Evolutionary conservation across 768 basidiomycete genomes (phyloP).

Genomic region (Xerocomellus dryophilus): DNA sequence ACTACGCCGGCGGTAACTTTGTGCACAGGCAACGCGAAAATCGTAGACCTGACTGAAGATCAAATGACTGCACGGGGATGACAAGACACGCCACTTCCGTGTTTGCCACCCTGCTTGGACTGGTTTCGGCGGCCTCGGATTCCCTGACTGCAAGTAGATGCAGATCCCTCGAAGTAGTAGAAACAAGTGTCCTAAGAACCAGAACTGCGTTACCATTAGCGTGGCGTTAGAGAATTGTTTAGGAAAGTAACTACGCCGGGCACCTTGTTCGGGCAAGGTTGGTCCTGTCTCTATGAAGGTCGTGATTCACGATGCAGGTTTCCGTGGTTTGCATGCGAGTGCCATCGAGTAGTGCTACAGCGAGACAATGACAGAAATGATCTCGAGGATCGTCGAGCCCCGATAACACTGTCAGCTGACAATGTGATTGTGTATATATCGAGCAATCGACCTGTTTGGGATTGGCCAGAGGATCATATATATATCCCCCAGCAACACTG

Average conservation of each 20-base stretch:
- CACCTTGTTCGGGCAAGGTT: conserved; percentile 13
- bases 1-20: not conserved
- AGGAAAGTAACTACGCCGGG: not conserved
- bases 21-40: conserved; percentile 49
- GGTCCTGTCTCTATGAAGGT: not conserved
- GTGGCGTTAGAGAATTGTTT: not conserved
- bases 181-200: not conserved
- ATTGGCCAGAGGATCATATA: conserved; percentile 5
- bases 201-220: not conserved
- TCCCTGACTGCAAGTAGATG: conserved; percentile 49
- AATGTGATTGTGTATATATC: conserved; percentile 5
- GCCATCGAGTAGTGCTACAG: not conserved
- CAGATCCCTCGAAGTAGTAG: conserved; percentile 1
- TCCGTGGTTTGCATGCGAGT: not conserved
- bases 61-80: conserved; percentile 48
- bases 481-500: not conserved
- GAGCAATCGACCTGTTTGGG: conserved; percentile 2
- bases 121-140: conserved; percentile 59
- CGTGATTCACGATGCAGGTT: not conserved
- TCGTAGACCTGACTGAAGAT: conserved; percentile 63
- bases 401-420: not conserved
- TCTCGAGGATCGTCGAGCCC: not conserved
- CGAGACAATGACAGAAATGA: not conserved
- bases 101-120: conserved; percentile 65
- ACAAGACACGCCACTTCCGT: conserved; percentile 62